A percentile compares a stretch with the other conserved stretches of the same genome.
Evolutionary conservation across 2,329 filamentous ascomycete genomes (phyloP).

Genomic region (Trichoderma sp.): DNA sequence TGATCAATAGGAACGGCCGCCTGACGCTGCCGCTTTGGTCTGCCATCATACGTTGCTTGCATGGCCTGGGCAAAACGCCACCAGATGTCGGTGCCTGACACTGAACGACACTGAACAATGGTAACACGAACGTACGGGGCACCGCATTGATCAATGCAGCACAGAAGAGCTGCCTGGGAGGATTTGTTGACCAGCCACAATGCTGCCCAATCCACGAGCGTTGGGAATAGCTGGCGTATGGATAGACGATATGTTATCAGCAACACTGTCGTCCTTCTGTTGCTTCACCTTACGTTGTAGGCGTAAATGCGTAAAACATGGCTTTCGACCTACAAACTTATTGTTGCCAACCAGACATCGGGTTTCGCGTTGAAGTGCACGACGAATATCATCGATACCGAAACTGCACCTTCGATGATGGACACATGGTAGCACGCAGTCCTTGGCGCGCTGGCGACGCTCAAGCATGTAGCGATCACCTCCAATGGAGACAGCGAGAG

Average conservation of each 20-base stretch:
- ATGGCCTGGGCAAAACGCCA: neutral
- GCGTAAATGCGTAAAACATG: neutral
- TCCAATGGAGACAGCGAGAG: neutral
- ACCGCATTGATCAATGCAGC: neutral
- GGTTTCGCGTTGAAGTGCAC: neutral
- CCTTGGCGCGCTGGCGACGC: neutral
- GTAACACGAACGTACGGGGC: neutral
- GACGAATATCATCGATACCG: too few species aligned
- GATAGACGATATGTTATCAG: neutral
- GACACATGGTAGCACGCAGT: neutral
- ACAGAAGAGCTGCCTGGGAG: neutral
- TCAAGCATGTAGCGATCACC: neutral
- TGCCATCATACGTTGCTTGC: constrained; percentile 15
- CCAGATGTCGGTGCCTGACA: neutral
- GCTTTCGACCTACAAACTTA: neutral
- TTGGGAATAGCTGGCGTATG: neutral
- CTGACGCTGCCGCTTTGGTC: neutral
- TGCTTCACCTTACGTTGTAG: neutral
- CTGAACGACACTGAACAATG: too few species aligned
- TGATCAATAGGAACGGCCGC: neutral
- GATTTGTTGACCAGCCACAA: neutral
- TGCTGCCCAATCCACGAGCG: neutral
- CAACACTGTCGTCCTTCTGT: neutral
- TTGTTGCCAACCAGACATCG: neutral
- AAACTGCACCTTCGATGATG: neutral